Evolutionary conservation across 495 filamentous ascomycete genomes (phyloP), one percentile per base, ranked within the genome.

Genomic region (Lasiosphaeria miniovina): DNA sequence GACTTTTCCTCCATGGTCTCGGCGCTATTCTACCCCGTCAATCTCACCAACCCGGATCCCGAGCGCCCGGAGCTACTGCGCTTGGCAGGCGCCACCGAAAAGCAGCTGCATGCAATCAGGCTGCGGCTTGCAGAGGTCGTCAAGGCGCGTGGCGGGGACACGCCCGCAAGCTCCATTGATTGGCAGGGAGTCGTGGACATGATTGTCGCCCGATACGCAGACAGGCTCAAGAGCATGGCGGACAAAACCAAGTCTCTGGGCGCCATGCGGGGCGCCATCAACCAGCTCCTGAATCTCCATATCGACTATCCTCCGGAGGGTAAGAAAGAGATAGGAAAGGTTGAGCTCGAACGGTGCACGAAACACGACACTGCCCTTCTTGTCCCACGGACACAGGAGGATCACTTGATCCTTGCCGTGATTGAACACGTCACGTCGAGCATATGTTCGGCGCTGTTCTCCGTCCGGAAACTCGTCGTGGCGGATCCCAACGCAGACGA

Each of bases 171-270:
- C 15, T 58, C 11, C 59, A 68, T 80, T 36, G 74, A 87, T 58
- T 89, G 86, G 86, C 86, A 87, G 61, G 77, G 71, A 0, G 75
- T 85, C 34, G 75, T 77, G 0, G 86, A 89, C 58, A 81, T 86
- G 81, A 74, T 89, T 6, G 75, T 86, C 7, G 68, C 75, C 11
- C 79, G 86, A 11, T 88, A 88, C 56, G 74, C 78, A 6, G 70
- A 77, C 17, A 74, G 82, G 41, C 67, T 88, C 49, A 70, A 75
- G 15, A 77, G 78, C 35, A 67, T 88, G 59, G 74, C 72, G 4
- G 68, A 66, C 3, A 66, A 74, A 6, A 43, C 78, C 4, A 52
- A 67, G 2, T 68, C 71, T 0, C 57, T 77, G 15, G 60, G 68
- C 14, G 46, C 71, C 4, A 61, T 84, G 34, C 68, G 71, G n/a